Evolutionary conservation across 2,329 filamentous ascomycete species (phyloP), one percentile per base, ranked within the genome.

Genomic region (Hymenoscyphus fructigenus): DNA sequence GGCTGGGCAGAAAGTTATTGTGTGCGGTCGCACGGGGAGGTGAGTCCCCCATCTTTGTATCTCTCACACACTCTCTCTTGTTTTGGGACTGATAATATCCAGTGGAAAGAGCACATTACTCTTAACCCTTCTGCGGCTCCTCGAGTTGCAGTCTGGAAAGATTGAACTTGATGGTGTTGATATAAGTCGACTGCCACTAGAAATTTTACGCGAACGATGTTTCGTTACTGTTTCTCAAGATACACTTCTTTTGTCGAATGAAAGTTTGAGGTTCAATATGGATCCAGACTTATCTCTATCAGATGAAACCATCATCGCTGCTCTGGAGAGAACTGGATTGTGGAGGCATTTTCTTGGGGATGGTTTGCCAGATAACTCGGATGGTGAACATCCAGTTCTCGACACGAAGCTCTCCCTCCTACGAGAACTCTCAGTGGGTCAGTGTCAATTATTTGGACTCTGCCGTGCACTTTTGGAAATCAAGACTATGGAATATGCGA

Each of bases 21-120:
- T 87, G 5, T 84, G 81, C 55, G 85, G 85, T 0, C 80, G 84
- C 3, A 86, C 82, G 4, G 84, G 83, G n/a, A 80, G 78, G 68
- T 71, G 17, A n/a, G 38, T 41, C 17, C 17, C 38, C 38, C 12
- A 23, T 47, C 63, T 66, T 1, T 34, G 17, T 60, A 15, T n/a
- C 47, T 57, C 38, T 28, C n/a, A n/a, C n/a, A n/a, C n/a, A n/a
- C 3, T 50, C 14, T 14, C 41, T 36, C 15, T 15, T 26, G 38
- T 34, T 5, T 26, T n/a, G 60, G 29, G 6, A 20, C 59, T 67
- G 10, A 65, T 36, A 15, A 5, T 38, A 53, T 32, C 5, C 36
- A 71, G 70, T 62, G 79, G 79, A 2, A 81, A 81, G 64, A 79
- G 76, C 50, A 76, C 77, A 0, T 73, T 85, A 0, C 74, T 84